phyloP scores from a whole-genome alignment of 1,139 yeast genomes.

The Sugiyamaella grinbergsii region DNA sequence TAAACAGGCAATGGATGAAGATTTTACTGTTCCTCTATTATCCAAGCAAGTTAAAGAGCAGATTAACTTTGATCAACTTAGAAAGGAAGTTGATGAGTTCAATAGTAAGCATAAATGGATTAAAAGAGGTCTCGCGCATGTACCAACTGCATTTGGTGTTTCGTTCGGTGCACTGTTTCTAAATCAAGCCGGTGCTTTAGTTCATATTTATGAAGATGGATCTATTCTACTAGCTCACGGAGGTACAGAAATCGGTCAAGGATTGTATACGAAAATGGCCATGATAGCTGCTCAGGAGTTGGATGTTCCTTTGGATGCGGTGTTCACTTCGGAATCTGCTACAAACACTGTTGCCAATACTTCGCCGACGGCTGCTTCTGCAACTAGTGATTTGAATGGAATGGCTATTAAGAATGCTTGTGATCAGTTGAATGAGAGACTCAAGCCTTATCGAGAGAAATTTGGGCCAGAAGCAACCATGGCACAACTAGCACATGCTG shows the following conservation, averaged over 20 bases:
- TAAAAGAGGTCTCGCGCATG: slow-evolving; percentile 49
- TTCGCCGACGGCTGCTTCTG: slow-evolving; percentile 52
- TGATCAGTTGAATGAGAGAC: slow-evolving; percentile 47
- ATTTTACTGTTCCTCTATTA: slow-evolving; percentile 60
- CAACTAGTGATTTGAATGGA: slow-evolving; percentile 51
- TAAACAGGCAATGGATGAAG: slow-evolving; percentile 47
- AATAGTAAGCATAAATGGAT: slow-evolving; percentile 47
- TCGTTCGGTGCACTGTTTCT: slow-evolving; percentile 49
- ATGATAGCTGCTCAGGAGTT: slow-evolving; percentile 50
- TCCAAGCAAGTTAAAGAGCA: slow-evolving; percentile 90
- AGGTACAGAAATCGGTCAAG: slow-evolving; percentile 55
- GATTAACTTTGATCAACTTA: slow-evolving; percentile 43
- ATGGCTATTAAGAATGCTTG: slow-evolving; percentile 51
- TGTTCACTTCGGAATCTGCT: slow-evolving; percentile 49
- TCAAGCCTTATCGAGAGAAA: slow-evolving; percentile 44
- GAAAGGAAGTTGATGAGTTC: slow-evolving; percentile 45
- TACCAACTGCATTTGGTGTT: slow-evolving; percentile 51
- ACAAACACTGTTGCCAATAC: slow-evolving; percentile 51
- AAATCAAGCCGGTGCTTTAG: slow-evolving; percentile 52
- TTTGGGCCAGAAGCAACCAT: slow-evolving; percentile 45
- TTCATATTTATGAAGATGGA: slow-evolving; percentile 51
- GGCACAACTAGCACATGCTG: slow-evolving; percentile 45
- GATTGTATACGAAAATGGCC: slow-evolving; percentile 51
- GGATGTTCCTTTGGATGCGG: slow-evolving; percentile 45
- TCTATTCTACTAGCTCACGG: slow-evolving; percentile 49